phyloP scores from a whole-genome alignment of 345 rosid species.

The Camelina laxa region DNA sequence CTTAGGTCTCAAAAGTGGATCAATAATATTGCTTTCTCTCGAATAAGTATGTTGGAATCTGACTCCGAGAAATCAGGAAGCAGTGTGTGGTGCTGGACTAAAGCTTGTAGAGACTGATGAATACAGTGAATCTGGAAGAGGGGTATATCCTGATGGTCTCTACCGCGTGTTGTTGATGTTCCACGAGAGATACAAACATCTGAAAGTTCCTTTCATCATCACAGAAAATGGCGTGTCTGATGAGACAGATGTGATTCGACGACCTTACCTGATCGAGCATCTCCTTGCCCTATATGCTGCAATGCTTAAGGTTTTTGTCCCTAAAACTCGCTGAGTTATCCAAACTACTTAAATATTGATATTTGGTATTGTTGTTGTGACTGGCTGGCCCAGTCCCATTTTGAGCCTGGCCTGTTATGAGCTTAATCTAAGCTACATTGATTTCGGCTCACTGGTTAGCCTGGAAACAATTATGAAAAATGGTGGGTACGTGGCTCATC shows the following conservation, averaged over 20 bases:
- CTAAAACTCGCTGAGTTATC: slow-evolving; percentile 34
- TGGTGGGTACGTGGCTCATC: background rate
- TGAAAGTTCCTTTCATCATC: slow-evolving; percentile 78
- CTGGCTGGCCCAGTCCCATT: background rate
- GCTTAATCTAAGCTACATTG: background rate
- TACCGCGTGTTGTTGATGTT: slow-evolving; percentile 73
- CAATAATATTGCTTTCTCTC: slow-evolving; percentile 1
- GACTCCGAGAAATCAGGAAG: slow-evolving; percentile 65
- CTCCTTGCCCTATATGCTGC: slow-evolving; percentile 89
- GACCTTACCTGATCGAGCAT: slow-evolving; percentile 87
- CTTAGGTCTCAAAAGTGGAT: slow-evolving; percentile 17
- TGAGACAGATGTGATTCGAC: slow-evolving; percentile 85
- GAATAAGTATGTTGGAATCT: slow-evolving; percentile 16
- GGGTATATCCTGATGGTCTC: slow-evolving; percentile 94
- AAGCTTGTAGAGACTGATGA: slow-evolving; percentile 92
- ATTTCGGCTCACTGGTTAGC: background rate
- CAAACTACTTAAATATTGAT: slow-evolving; percentile 19
- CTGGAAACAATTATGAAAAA: background rate
- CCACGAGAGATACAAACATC: slow-evolving; percentile 83
- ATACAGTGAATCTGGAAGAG: slow-evolving; percentile 98
- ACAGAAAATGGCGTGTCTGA: slow-evolving; percentile 92
- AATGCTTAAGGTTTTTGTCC: slow-evolving; percentile 61
- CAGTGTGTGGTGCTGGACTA: slow-evolving; percentile 74
- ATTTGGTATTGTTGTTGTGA: slow-evolving; percentile 18
- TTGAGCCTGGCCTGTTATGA: slow-evolving; percentile 15